Base-by-base conservation (phyloP, 768 basidiomycete species). In the Collybia mongolica region DNA sequence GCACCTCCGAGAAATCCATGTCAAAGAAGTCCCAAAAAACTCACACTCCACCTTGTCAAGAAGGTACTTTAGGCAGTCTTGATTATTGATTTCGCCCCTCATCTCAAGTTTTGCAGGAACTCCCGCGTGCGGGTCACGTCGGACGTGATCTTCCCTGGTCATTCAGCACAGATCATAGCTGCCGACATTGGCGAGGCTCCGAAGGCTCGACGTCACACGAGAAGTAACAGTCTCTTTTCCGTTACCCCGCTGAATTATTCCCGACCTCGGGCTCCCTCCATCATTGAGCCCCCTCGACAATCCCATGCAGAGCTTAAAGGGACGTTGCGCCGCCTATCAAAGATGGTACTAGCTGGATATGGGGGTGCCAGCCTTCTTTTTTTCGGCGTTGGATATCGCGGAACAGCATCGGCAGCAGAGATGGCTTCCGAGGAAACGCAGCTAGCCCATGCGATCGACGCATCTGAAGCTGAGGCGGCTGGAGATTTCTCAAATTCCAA, bases 341-440 rank as follows among this genome's bases (percentile, higher is more conserved):
- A 91, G 64, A 81, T 93, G 70, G 87, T 88, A 1, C 72, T 93
- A 6, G 90, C 88, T 1, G 88, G 90, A 2, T 93, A 93, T 57
- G 91, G 90, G 12, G 91, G 91, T 1, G 84, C 90, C 0, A 84
- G 82, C 41, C 73, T 92, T 23, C 66, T 91, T 29, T 92, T 93
- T 68, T 93, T 93, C 54, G 90, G 90, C 6, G 76, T 90, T 6
- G 0, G 55, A 53, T 43, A 70, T 79, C 0, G 67, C 69, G 7
- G 54, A 58, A 56, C 45, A 49, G 60, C 68, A 8, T 68, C 68
- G 19, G 55, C 60, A 12, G 51, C 67, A 23, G 78, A 77, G 59
- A 79, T 77, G 60, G 69, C 69, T 2, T 67, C 70, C 0, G 86
- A 90, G 59, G 83, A 84, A 56, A 76, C 76, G 2, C 78, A 81